Conservation (phyloP, 257 asterid genomes). For the Solanum arcanum region DNA sequence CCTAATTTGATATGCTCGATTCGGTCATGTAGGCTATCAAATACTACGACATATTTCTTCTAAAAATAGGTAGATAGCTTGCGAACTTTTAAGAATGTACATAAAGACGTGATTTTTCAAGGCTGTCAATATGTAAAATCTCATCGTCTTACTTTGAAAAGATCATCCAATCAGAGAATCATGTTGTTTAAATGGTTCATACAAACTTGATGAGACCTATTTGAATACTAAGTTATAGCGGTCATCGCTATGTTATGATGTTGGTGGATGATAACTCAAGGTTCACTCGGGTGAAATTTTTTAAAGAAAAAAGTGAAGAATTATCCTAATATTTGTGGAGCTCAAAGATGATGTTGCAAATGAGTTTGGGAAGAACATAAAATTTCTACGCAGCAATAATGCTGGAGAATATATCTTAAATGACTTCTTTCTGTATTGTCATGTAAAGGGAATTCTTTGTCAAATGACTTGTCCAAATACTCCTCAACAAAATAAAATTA, state of each 20-base stretch:
- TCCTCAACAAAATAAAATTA: not conserved
- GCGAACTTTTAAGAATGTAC: not conserved
- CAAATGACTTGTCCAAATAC: not conserved
- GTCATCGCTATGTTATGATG: slow-evolving; percentile 5
- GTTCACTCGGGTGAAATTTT: slow-evolving; percentile 1
- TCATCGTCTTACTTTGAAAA: not conserved
- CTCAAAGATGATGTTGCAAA: not conserved
- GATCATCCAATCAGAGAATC: not conserved
- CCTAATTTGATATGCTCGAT: not conserved
- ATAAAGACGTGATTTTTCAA: not conserved
- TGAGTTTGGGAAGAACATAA: slow-evolving; percentile 2
- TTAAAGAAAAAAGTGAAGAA: slow-evolving; percentile 5
- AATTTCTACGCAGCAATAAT: not conserved
- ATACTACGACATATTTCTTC: not conserved
- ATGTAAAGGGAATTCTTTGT: not conserved
- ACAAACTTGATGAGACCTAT: slow-evolving; percentile 12
- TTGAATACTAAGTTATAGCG: not conserved
- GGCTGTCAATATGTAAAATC: not conserved
- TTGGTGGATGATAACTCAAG: slow-evolving; percentile 6
- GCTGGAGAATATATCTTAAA: not conserved
- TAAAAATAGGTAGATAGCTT: not conserved
- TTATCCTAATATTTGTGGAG: not conserved
- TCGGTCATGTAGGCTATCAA: not conserved
- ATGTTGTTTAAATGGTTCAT: not conserved
- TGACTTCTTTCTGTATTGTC: not conserved